Base-by-base conservation (phyloP, 1,284 basidiomycete genomes). In the Ceratobasidium sp. region DNA sequence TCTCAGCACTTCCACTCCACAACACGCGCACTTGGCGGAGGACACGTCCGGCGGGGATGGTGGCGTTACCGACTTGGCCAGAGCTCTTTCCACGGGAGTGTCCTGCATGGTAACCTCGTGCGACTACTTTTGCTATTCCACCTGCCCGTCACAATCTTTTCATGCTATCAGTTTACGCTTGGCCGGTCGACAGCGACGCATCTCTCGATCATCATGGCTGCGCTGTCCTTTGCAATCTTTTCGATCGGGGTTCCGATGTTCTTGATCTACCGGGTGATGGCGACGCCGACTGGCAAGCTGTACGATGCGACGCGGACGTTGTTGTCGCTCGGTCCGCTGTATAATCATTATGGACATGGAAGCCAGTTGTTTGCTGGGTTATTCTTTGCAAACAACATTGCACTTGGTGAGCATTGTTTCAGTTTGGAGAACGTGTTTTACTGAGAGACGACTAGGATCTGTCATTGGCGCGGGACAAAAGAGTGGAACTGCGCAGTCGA, bases 271-370 rank as follows among this genome's bases (percentile, higher is more conserved):
- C 89, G 92, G 41, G 88, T 98, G 56, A 89, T 88, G 41, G 85
- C 89, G 74, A 95, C 92, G 0, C 89, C 92, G 9, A 95, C 93
- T 7, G 91, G 90, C 80, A 97, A 98, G 81, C 87, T 98, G 2
- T 98, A 98, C 81, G 95, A 97, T 78, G 95, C 97, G 81, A 95
- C 95, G 11, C 88, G 92, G 77, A 97, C 95, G 0, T 85, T 98
- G 13, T 88, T 98, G n/a, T 88, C 92, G 0, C 86, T 96, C 13
- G 97, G 97, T 6, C 94, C 96, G n/a, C 85, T 98, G 68, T 99
- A 99, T 83, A 98, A 97, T 83, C 92, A 94, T 78, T 98, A 96
- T 82, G 89, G 94, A 27, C 94, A 95, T 76, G 93, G 93, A 39
- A 95, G 93, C 37, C 94, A 98, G 81, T 86, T 96, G 75, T 99